These are phyloP conservation scores for Lactarius sp. DNA, from an alignment of 768 basidiomycete genomes.

Conservation along the genomic window DNA sequence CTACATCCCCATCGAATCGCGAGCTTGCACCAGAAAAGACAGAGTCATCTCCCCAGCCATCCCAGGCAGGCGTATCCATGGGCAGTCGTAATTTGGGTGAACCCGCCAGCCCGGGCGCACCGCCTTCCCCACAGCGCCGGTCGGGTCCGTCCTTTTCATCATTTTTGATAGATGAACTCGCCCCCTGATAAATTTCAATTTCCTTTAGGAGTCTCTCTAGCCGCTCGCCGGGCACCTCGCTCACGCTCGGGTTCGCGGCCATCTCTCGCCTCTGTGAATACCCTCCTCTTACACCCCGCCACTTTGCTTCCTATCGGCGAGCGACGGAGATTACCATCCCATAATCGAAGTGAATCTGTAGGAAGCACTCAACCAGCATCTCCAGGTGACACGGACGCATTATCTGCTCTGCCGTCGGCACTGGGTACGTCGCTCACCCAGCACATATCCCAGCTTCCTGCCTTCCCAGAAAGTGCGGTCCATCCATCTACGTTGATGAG, in stretches of 20 bases:
- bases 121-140: background rate
- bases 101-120: background rate
- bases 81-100: background rate
- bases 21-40: background rate
- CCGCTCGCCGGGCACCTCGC: background rate
- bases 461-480: conserved; percentile 14
- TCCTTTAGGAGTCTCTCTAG: background rate
- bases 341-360: background rate
- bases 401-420: conserved; percentile 10
- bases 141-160: conserved; percentile 7
- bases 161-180: background rate
- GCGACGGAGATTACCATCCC: background rate
- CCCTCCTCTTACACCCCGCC: conserved; percentile 18
- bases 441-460: conserved; percentile 12
- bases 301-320: conserved; percentile 16
- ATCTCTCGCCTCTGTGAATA: conserved; percentile 19
- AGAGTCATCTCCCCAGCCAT: background rate
- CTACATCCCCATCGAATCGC: background rate
- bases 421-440: conserved; percentile 1
- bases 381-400: background rate
- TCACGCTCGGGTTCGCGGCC: conserved; percentile 17
- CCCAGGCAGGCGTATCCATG: background rate
- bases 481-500: conserved; percentile 1
- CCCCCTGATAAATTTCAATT: background rate
- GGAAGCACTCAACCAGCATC: background rate